A percentile compares a stretch with the other conserved stretches of the same genome.
These are phyloP conservation scores for Magnusiomyces suaveolens DNA, from an alignment of 1,139 yeast species.

Conservation along the genomic window DNA sequence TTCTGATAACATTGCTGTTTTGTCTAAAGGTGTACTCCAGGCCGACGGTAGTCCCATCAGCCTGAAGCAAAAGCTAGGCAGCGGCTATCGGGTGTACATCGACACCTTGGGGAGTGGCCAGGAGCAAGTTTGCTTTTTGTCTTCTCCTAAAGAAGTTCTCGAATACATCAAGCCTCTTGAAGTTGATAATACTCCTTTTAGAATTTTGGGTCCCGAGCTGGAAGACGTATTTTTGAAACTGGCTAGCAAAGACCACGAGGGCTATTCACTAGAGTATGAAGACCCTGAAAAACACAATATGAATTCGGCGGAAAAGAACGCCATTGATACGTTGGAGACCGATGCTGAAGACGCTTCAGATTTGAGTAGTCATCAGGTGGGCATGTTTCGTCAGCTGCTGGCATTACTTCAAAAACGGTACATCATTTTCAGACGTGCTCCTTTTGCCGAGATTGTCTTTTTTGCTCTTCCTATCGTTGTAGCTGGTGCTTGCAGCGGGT, in stretches of 20 bases:
- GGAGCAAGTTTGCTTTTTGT: not conserved
- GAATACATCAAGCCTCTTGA: constrained; percentile 21
- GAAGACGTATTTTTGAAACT: constrained; percentile 32
- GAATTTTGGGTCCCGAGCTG: constrained; percentile 30
- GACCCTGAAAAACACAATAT: constrained; percentile 4
- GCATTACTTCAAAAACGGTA: constrained; percentile 29
- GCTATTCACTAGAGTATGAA: constrained; percentile 11
- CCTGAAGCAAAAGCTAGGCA: constrained; percentile 29
- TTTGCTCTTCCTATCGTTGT: constrained; percentile 28
- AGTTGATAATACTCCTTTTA: constrained; percentile 19
- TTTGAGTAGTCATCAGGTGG: constrained; percentile 20
- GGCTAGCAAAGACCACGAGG: constrained; percentile 29
- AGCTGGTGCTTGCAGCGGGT: constrained; percentile 25
- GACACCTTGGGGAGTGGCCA: constrained; percentile 22
- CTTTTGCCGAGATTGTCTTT: constrained; percentile 26
- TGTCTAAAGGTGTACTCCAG: constrained; percentile 28
- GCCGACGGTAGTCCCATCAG: constrained; percentile 30
- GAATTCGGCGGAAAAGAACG: not conserved
- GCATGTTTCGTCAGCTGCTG: constrained; percentile 20
- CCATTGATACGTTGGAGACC: constrained; percentile 14
- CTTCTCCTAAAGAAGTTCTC: constrained; percentile 18
- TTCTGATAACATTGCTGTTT: constrained; percentile 30
- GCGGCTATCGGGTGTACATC: constrained; percentile 27
- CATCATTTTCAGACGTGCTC: constrained; percentile 26
- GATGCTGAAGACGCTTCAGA: constrained; percentile 19